These are phyloP conservation scores for Nakazawaea ishiwadae DNA, from an alignment of 805 yeast species.

Conservation along the genomic window DNA sequence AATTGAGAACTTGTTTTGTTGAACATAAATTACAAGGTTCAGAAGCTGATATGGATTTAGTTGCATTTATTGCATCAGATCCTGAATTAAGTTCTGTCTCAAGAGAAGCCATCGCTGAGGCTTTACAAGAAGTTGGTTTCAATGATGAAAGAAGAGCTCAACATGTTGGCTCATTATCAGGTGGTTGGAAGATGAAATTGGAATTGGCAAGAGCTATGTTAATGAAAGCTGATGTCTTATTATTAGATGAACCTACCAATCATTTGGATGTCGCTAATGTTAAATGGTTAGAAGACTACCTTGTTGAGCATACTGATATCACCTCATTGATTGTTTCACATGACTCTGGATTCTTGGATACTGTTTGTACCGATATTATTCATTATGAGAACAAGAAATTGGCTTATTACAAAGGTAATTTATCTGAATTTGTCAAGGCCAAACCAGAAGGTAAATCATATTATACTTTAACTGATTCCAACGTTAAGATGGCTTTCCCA, in stretches of 20 bases:
- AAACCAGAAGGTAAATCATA: slow-evolving; percentile 96
- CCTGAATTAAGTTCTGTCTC: slow-evolving; percentile 68
- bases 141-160: slow-evolving; percentile 86
- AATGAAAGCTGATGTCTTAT: slow-evolving; percentile 91
- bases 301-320: slow-evolving; percentile 75
- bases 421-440: slow-evolving; percentile 84
- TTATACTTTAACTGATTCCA: slow-evolving; percentile 88
- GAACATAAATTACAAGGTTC: slow-evolving; percentile 96
- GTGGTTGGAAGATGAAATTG: slow-evolving; percentile 99
- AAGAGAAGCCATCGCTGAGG: slow-evolving; percentile 66
- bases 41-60: slow-evolving; percentile 87
- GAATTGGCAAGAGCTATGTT: slow-evolving; percentile 99
- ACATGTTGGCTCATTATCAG: slow-evolving; percentile 90
- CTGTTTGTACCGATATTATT: slow-evolving; percentile 93
- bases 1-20: slow-evolving; percentile 89
- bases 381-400: slow-evolving; percentile 95
- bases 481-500: slow-evolving; percentile 96
- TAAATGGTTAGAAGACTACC: slow-evolving; percentile 88
- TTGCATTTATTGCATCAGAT: slow-evolving; percentile 82
- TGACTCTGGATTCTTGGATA: slow-evolving; percentile 94
- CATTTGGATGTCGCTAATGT: slow-evolving; percentile 95
- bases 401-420: slow-evolving; percentile 93
- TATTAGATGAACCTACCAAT: slow-evolving; percentile 97
- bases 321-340: slow-evolving; percentile 96
- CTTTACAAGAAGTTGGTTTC: slow-evolving; percentile 84